A percentile compares a stretch with the other conserved stretches of the same genome.
Conservation (phyloP, 2,329 filamentous ascomycete genomes). For the Alternaria sp. region DNA sequence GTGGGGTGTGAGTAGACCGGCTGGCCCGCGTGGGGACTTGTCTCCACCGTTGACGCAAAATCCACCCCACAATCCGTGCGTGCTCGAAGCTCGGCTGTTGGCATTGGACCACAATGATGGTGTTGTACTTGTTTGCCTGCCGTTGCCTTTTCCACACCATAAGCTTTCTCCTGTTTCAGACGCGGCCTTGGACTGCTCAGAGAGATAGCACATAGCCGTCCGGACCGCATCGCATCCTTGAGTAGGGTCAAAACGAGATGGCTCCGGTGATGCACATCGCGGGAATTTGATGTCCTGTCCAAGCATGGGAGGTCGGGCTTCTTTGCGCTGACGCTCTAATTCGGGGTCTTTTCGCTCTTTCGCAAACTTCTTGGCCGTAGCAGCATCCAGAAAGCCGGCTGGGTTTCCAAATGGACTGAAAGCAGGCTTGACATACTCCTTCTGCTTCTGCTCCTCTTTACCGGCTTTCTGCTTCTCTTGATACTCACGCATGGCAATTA, state of each 20-base stretch:
- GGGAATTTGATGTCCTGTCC: slow-evolving; percentile 82
- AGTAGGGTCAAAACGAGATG: slow-evolving; percentile 81
- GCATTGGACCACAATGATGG: slow-evolving; percentile 45
- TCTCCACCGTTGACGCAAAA: slow-evolving; percentile 61
- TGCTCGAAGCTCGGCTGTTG: slow-evolving; percentile 59
- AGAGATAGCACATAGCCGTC: slow-evolving; percentile 57
- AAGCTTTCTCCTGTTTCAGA: slow-evolving; percentile 57
- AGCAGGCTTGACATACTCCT: slow-evolving; percentile 21
- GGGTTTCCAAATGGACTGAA: slow-evolving; percentile 50
- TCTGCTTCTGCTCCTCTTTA: slow-evolving; percentile 28
- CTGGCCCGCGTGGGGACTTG: slow-evolving; percentile 50
- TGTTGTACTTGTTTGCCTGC: slow-evolving; percentile 35
- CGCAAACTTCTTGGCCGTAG: slow-evolving; percentile 33
- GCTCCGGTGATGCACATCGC: slow-evolving; percentile 80
- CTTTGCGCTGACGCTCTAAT: slow-evolving; percentile 63
- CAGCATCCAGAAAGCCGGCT: slow-evolving; percentile 34
- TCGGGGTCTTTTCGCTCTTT: slow-evolving; percentile 48
- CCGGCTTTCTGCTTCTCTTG: slow-evolving; percentile 64
- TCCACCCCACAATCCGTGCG: slow-evolving; percentile 76
- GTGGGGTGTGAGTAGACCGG: slow-evolving; percentile 59
- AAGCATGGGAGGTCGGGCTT: slow-evolving; percentile 81
- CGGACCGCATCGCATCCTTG: slow-evolving; percentile 62
- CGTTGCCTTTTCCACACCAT: slow-evolving; percentile 61
- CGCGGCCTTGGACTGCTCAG: slow-evolving; percentile 55
- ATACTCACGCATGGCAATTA: slow-evolving; percentile 81